These are phyloP conservation scores for Boletellus emodensis DNA, from an alignment of 768 basidiomycete genomes.

Conservation along the genomic window DNA sequence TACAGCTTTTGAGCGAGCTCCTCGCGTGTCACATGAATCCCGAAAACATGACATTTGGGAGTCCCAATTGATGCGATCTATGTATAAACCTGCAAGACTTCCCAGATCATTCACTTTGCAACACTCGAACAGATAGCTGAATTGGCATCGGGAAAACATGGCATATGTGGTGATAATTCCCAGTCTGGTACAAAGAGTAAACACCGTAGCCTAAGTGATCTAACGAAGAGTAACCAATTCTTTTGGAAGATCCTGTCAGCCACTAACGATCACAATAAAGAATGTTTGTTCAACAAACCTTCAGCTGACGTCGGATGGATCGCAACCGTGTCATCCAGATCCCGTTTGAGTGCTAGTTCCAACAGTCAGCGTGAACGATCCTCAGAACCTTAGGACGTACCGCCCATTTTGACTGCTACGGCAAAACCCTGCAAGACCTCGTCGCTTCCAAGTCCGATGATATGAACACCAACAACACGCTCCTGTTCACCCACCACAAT, in stretches of 20 bases:
- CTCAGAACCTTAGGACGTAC: conserved; percentile 27
- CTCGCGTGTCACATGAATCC: no score
- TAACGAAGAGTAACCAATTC: conserved; percentile 58
- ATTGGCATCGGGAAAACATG: neutral
- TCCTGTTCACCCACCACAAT: conserved; percentile 85
- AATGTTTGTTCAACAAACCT: conserved; percentile 44
- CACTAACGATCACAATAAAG: neutral
- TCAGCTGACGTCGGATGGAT: conserved; percentile 88
- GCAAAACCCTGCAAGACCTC: conserved; percentile 95
- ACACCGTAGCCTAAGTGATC: neutral
- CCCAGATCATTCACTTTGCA: neutral
- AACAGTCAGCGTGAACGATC: conserved; percentile 4
- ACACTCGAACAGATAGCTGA: neutral
- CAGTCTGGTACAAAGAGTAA: neutral
- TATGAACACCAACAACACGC: conserved; percentile 93
- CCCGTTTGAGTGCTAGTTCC: conserved; percentile 62
- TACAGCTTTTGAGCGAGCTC: no score
- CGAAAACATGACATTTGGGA: no score
- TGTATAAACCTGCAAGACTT: no score
- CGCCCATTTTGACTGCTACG: conserved; percentile 97
- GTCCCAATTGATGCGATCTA: no score
- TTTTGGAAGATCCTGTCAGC: conserved; percentile 25
- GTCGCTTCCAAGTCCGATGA: conserved; percentile 88
- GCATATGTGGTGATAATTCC: neutral
- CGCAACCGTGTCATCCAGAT: conserved; percentile 85